Evolutionary conservation across 352 stramenopile genomes (phyloP).

Genomic region (Phytophthora podocarpi): DNA sequence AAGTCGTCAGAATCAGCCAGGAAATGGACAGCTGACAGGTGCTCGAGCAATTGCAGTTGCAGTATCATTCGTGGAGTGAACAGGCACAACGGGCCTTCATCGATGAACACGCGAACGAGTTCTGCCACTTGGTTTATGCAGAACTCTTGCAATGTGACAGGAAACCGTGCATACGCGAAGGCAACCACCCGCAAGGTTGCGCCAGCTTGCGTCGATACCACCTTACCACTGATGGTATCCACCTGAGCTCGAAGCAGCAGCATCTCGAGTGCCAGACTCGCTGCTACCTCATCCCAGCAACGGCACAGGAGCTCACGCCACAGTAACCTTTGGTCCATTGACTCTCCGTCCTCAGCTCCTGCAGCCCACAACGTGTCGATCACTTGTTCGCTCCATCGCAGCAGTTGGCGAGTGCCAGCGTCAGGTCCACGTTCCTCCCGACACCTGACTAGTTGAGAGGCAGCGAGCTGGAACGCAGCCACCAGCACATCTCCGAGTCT

Average conservation of each 20-base stretch:
- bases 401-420: background rate
- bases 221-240: background rate
- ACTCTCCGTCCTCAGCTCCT: background rate
- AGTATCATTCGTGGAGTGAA: constrained; percentile 10
- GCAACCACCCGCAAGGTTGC: background rate
- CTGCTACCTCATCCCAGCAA: constrained; percentile 7
- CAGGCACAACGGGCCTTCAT: constrained; percentile 16
- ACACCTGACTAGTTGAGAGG: background rate
- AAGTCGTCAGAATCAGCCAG: constrained; percentile 8
- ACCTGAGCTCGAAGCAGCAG: constrained; percentile 2
- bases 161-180: constrained; percentile 1
- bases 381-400: background rate
- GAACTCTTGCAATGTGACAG: background rate
- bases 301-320: constrained; percentile 12
- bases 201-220: background rate
- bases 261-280: constrained; percentile 15
- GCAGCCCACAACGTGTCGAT: constrained; percentile 1
- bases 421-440: background rate
- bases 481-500: constrained; percentile 7
- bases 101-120: constrained; percentile 2
- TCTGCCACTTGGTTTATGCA: constrained; percentile 13
- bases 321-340: background rate
- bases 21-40: constrained; percentile 2
- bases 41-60: constrained; percentile 13
- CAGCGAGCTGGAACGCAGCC: background rate